These are phyloP conservation scores for Kwoniella europaea DNA, from an alignment of 768 basidiomycete species.

Conservation along the genomic window DNA sequence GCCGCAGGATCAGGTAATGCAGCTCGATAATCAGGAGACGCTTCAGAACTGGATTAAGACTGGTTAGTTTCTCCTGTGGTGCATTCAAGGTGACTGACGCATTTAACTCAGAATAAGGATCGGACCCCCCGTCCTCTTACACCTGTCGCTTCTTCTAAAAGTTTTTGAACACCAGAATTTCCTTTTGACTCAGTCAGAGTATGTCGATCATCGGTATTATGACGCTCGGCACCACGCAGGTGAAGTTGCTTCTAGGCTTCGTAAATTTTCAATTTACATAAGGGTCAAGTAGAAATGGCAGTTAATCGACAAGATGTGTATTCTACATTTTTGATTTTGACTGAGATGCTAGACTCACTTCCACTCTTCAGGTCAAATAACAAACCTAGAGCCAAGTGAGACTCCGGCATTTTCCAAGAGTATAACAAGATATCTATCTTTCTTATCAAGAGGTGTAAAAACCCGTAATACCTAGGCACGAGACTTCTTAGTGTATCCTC, in stretches of 20 bases:
- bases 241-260: constrained; percentile 3
- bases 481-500: not conserved
- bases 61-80: too few relatives aligned
- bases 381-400: not conserved
- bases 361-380: not conserved
- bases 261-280: not conserved
- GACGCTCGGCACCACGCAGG: not conserved
- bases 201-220: not conserved
- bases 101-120: too few relatives aligned
- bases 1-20: not conserved
- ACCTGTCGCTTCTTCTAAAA: not conserved
- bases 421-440: not conserved
- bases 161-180: not conserved
- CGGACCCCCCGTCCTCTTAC: not conserved
- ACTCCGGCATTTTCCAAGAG: not conserved
- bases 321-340: not conserved
- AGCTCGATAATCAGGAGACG: not conserved
- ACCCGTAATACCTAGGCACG: not conserved
- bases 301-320: not conserved
- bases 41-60: not conserved
- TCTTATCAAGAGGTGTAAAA: not conserved
- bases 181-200: not conserved
- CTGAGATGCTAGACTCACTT: not conserved
- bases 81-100: too few relatives aligned
- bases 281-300: not conserved